Base-by-base conservation (phyloP, 1,139 yeast species). In the Candida tetrigidarum region DNA sequence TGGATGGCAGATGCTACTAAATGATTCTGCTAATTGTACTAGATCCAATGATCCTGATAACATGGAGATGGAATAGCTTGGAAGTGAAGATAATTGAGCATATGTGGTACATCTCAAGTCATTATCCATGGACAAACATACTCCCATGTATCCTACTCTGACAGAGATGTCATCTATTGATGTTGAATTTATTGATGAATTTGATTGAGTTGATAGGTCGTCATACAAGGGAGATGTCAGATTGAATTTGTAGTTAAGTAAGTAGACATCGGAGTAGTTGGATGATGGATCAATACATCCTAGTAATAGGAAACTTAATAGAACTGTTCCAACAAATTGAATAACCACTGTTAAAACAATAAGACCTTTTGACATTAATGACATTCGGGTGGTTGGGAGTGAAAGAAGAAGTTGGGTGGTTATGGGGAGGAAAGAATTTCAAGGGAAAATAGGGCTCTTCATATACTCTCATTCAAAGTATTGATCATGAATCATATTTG, bases 1-100 rank as follows among this genome's bases (percentile, higher is more conserved):
- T 5, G 88, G 84, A 55, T 81, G 83, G 38, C 83, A 69, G 4
- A 79, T 69, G 26, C 63, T 60, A 37, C 74, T 65, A 56, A 81
- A 80, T 1, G 62, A 54, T 5, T 57, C 45, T 1, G 80, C 81
- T 14, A 82, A 50, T 0, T 62, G 49, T 9, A 79, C 57, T 30
- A 81, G 59, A 50, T 77, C 74, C 23, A 78, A 47, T 6, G 67
- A 50, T 0, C 70, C 33, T 8, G 43, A 40, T 26, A 45, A 22
- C 6, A 50, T 19, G 1, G 50, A 26, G 5, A 50, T 33, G 19
- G 50, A 19, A 37, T 44, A 44, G 12, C 34, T 37, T 9, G 46
- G 45, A 28, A 71, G 55, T 2, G 55, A 49, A 2, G 52, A 52
- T 3, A 67, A 37, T 40, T 66, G 55, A 2, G 51, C 47, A 45